Base-by-base conservation (phyloP, 2,329 filamentous ascomycete species). In the Aspergillus ustus region DNA sequence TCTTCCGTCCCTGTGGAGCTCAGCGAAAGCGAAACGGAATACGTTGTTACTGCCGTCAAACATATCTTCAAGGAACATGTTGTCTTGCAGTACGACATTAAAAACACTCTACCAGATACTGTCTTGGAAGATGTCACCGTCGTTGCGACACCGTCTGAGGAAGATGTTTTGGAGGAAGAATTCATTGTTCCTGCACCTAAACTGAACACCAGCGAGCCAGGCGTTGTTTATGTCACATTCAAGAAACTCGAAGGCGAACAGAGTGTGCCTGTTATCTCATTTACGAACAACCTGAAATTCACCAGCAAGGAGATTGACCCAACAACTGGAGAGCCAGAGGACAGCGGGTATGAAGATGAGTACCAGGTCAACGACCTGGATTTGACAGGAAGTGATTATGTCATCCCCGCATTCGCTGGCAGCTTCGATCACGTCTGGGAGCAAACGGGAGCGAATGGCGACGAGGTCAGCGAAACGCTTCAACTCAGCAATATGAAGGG, bases 271-370 rank as follows among this genome's bases (percentile, higher is more conserved):
- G 84, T 91, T 22, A 88, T 90, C 56, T 91, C 87, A 46, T 96
- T 99, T 78, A 92, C 91, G 67, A 99, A 98, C 78, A 83, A 92
- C 44, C 89, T 99, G 74, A 97, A 95, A 80, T 99, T 99, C 77
- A 97, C 93, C 19, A 95, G 90, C 83, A 98, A 97, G 81, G 95
- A 99, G 80, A 95, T 99, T 67, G 95, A 99, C 72, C 95, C 95
- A 6, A 91, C 91, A 28, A 97, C 92, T n/a, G 87, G 88, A 67
- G 93, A 97, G 79, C 91, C 94, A 0, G 95, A 99, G 77, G 93
- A 96, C 17, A 85, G 82, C 51, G 95, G 95, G 50, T 98, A 98
- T 77, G 94, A 98, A 57, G 95, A 99, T 73, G 95, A 99, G 80
- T 99, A 99, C 75, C 92, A 97, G 80, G 91, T 98, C 63, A 92